Conservation (phyloP, 352 stramenopile species). For the Peronosclerospora sorghi region DNA sequence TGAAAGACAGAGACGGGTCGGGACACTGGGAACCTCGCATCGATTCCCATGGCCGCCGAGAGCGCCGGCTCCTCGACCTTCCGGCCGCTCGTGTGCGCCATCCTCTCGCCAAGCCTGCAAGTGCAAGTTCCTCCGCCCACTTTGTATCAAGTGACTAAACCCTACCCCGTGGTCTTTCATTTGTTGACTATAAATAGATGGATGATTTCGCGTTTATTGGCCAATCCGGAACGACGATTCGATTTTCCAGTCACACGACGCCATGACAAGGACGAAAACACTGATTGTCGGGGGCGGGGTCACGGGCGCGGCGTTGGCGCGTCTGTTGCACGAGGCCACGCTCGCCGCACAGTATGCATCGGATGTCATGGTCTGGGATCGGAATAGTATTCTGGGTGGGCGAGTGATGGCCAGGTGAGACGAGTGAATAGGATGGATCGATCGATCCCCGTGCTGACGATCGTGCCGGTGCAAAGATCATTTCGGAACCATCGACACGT, state of each 20-base stretch:
- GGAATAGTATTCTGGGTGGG: slow-evolving; percentile 54
- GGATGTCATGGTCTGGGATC: slow-evolving; percentile 55
- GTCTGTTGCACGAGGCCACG: slow-evolving; percentile 39
- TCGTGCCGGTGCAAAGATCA: slow-evolving; percentile 17
- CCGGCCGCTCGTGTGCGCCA: slow-evolving; percentile 14
- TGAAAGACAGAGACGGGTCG: slow-evolving; percentile 20
- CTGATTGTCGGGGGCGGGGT: slow-evolving; percentile 54
- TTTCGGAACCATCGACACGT: slow-evolving; percentile 45
- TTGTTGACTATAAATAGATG: slow-evolving; percentile 19
- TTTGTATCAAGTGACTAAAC: slow-evolving; percentile 9
- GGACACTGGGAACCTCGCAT: slow-evolving; percentile 6
- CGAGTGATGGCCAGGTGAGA: slow-evolving; percentile 53
- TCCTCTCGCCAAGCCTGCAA: slow-evolving; percentile 7
- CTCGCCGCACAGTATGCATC: slow-evolving; percentile 17
- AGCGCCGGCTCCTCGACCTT: slow-evolving; percentile 13
- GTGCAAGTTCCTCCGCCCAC: slow-evolving; percentile 13
- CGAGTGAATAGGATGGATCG: neutral
- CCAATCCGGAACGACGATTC: slow-evolving; percentile 9
- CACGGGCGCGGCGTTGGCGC: slow-evolving; percentile 40
- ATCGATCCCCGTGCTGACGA: slow-evolving; percentile 3
- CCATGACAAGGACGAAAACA: slow-evolving; percentile 29
- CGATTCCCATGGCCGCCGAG: slow-evolving; percentile 8
- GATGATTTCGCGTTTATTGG: slow-evolving; percentile 1
- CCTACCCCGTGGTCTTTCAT: slow-evolving; percentile 5
- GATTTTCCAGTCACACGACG: slow-evolving; percentile 6